These are phyloP conservation scores for Syzygium malaccense DNA, from an alignment of 441 rosid genomes.

Conservation along the genomic window DNA sequence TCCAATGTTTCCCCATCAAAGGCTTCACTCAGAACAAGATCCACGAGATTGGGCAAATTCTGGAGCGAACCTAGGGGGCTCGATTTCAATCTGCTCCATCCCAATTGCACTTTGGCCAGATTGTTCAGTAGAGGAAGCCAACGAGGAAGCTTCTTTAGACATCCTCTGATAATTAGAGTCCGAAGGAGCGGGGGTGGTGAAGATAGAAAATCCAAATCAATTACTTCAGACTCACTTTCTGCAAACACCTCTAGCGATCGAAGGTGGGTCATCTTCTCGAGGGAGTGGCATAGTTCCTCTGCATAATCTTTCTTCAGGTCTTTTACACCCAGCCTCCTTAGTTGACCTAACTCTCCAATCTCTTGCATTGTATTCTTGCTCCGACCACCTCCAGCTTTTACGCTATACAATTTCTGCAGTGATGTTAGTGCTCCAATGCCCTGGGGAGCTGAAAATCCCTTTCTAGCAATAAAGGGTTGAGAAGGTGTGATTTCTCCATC, in stretches of 20 bases:
- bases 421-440: neutral
- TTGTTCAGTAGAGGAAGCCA: neutral
- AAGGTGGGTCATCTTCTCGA: neutral
- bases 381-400: neutral
- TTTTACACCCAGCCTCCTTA: fast-evolving
- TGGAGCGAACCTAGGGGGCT: neutral
- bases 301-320: neutral
- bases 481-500: no score
- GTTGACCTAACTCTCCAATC: fast-evolving
- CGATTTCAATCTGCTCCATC: fast-evolving
- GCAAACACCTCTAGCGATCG: fast-evolving
- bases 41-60: neutral
- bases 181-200: fast-evolving
- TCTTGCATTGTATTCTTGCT: neutral
- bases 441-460: neutral
- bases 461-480: fast-evolving
- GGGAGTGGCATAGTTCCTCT: neutral
- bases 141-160: neutral
- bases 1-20: no score
- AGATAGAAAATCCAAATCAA: neutral
- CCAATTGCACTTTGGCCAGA: fast-evolving
- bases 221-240: neutral
- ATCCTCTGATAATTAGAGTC: fast-evolving
- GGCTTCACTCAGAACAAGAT: no score
- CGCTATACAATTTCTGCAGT: fast-evolving